Percentiles rank a stretch among this genome's conserved stretches.
Conservation (phyloP, 1,284 basidiomycete genomes). For the Ganoderma lingzhi region DNA sequence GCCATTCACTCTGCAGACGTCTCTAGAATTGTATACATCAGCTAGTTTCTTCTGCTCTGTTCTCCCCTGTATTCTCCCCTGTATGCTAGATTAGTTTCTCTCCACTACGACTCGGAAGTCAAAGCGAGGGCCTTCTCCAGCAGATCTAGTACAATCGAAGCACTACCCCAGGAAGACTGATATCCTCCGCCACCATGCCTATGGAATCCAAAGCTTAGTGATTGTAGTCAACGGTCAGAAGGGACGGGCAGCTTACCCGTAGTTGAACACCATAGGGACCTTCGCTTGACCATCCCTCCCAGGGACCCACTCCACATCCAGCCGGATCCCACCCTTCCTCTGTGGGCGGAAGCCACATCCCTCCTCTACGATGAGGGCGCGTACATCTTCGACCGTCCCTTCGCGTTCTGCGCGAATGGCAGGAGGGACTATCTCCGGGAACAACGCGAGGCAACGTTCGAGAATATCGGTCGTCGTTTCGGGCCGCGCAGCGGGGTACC, state of each 20-base stretch:
- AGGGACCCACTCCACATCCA: slow-evolving; percentile 47
- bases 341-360: slow-evolving; percentile 65
- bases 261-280: slow-evolving; percentile 54
- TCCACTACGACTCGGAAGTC: not conserved
- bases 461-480: slow-evolving; percentile 72
- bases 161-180: slow-evolving; percentile 56
- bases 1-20: not conserved
- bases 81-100: not conserved
- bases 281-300: slow-evolving; percentile 29
- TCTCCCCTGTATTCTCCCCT: not conserved
- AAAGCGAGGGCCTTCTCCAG: slow-evolving; percentile 52
- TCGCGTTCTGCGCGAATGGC: slow-evolving; percentile 54
- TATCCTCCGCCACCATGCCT: slow-evolving; percentile 57
- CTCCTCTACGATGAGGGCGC: slow-evolving; percentile 68
- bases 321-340: slow-evolving; percentile 54
- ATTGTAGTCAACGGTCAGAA: too few relatives aligned
- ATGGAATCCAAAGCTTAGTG: not conserved
- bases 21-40: not conserved
- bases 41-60: not conserved
- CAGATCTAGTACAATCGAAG: slow-evolving; percentile 56
- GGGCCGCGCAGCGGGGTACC: slow-evolving; percentile 67
- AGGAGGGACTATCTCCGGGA: slow-evolving; percentile 74
- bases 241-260: slow-evolving; percentile 46
- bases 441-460: slow-evolving; percentile 59
- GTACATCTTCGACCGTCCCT: slow-evolving; percentile 70